Evolutionary conservation across 139 green algal genomes (phyloP).

Genomic region (Micractinium conductrix): DNA sequence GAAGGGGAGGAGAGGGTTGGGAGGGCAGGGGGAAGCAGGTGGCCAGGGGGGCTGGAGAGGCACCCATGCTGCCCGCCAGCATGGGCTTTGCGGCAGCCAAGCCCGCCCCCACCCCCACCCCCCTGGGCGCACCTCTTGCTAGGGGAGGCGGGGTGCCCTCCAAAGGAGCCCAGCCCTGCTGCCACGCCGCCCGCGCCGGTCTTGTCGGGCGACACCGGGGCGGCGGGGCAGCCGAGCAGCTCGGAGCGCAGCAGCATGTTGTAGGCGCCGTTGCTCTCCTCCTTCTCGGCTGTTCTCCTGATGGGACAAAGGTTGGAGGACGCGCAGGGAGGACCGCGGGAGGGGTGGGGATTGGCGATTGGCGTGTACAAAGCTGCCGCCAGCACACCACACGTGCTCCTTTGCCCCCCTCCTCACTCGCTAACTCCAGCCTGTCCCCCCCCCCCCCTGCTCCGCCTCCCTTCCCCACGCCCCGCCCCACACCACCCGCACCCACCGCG

Average conservation of each 20-base stretch:
- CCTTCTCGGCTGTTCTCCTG: slow-evolving; percentile 33
- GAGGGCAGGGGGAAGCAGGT: background rate
- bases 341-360: too few relatives aligned
- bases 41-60: background rate
- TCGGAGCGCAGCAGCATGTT: slow-evolving; percentile 78
- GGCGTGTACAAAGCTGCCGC: too few relatives aligned
- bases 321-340: too few relatives aligned
- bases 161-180: background rate
- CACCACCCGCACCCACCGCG: background rate
- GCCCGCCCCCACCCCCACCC: background rate
- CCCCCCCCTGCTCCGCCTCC: too few relatives aligned
- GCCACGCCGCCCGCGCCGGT: slow-evolving; percentile 6
- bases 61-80: background rate
- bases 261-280: slow-evolving; percentile 65
- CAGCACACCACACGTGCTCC: too few relatives aligned
- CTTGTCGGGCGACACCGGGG: slow-evolving; percentile 66
- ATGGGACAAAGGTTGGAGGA: too few relatives aligned
- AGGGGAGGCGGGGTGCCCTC: slow-evolving; percentile 14
- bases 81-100: background rate
- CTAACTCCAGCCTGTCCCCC: background rate
- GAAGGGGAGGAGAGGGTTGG: background rate
- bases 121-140: slow-evolving; percentile 35
- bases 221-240: slow-evolving; percentile 70
- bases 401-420: too few relatives aligned
- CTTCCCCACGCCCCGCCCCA: background rate